These are phyloP conservation scores for Violaceomyces palustris DNA, from an alignment of 1,284 basidiomycete species.

Conservation along the genomic window DNA sequence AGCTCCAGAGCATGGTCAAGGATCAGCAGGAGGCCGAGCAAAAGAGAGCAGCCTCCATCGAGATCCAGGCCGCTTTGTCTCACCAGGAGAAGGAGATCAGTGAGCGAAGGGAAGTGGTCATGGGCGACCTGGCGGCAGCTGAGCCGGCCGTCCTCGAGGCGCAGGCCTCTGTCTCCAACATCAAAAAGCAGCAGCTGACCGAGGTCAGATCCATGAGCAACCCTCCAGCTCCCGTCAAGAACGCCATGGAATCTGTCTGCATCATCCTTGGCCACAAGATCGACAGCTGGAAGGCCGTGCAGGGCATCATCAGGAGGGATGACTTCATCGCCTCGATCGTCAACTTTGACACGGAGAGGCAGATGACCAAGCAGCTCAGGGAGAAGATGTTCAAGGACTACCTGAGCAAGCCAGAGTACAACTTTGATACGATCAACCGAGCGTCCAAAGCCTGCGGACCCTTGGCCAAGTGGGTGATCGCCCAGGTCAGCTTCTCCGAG, in stretches of 20 bases:
- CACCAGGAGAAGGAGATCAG: slow-evolving; percentile 86
- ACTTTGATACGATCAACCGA: slow-evolving; percentile 90
- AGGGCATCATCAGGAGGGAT: slow-evolving; percentile 90
- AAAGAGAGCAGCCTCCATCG: slow-evolving; percentile 91
- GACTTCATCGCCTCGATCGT: slow-evolving; percentile 97
- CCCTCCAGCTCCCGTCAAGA: slow-evolving; percentile 93
- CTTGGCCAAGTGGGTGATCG: slow-evolving; percentile 95
- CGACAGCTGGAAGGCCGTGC: slow-evolving; percentile 93
- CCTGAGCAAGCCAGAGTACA: slow-evolving; percentile 82
- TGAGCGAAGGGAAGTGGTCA: slow-evolving; percentile 79
- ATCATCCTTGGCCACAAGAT: slow-evolving; percentile 95
- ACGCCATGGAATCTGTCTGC: slow-evolving; percentile 98
- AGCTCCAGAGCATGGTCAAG: slow-evolving; percentile 93
- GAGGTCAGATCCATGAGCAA: slow-evolving; percentile 99
- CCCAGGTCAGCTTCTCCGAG: slow-evolving; percentile 94
- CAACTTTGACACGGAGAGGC: slow-evolving; percentile 86
- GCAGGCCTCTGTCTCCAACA: slow-evolving; percentile 89
- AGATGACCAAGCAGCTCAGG: slow-evolving; percentile 83
- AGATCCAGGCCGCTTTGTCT: slow-evolving; percentile 87
- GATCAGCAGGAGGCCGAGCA: slow-evolving; percentile 98
- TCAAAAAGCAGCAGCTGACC: slow-evolving; percentile 92
- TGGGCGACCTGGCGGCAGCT: slow-evolving; percentile 92
- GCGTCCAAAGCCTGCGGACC: slow-evolving; percentile 97
- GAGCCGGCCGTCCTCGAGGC: slow-evolving; percentile 96
- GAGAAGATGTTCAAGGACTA: slow-evolving; percentile 92